These are phyloP conservation scores for Artemisia princeps DNA, from an alignment of 140 eudicot genomes.

Conservation along the genomic window DNA sequence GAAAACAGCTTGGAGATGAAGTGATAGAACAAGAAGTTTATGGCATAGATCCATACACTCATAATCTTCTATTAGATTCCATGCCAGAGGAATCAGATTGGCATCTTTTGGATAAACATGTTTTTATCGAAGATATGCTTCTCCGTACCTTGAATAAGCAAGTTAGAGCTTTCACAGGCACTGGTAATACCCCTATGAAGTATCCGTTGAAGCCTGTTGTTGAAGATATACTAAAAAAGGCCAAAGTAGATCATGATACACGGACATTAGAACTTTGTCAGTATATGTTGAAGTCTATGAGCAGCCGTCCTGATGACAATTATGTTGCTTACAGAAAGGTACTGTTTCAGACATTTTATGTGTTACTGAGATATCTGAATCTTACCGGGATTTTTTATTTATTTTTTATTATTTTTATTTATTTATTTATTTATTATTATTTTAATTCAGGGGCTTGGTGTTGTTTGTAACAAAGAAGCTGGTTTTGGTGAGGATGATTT, in stretches of 20 bases:
- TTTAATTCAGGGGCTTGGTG: conserved; percentile 83
- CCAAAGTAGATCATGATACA: conserved; percentile 47
- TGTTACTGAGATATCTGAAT: conserved; percentile 15
- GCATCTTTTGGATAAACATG: conserved; percentile 71
- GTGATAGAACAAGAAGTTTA: conserved; percentile 96
- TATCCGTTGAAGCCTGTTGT: conserved; percentile 67
- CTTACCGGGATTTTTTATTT: not conserved
- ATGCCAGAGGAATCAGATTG: conserved; percentile 86
- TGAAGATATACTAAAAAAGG: conserved; percentile 47
- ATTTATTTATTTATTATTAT: no score
- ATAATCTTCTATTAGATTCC: conserved; percentile 82
- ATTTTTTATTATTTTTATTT: no score
- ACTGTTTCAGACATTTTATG: not conserved
- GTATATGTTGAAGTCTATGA: conserved; percentile 59
- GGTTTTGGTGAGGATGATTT: conserved; percentile 83
- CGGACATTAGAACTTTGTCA: conserved; percentile 49
- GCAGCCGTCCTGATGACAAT: conserved; percentile 80
- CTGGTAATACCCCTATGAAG: conserved; percentile 82
- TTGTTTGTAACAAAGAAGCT: conserved; percentile 90
- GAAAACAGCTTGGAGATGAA: conserved; percentile 83
- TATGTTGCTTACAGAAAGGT: conserved; percentile 98
- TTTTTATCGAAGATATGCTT: conserved; percentile 77
- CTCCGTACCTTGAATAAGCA: conserved; percentile 72
- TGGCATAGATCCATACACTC: conserved; percentile 95
- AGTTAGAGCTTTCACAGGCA: conserved; percentile 67